phyloP scores from a whole-genome alignment of 331 rosid genomes.

The Malus hybrid region DNA sequence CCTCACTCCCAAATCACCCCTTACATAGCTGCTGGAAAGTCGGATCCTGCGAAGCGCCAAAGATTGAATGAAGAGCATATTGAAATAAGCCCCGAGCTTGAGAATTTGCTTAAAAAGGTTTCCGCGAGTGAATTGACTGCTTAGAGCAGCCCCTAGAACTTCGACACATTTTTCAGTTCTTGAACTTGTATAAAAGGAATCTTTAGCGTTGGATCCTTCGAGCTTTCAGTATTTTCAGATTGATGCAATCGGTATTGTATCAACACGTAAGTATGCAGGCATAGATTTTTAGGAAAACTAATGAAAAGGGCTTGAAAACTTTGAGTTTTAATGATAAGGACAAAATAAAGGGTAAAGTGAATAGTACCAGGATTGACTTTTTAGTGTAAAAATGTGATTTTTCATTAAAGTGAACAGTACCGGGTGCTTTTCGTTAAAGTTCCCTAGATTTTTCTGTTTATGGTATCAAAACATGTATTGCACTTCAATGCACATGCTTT shows the following conservation, averaged over 20 bases:
- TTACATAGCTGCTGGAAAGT: constrained; percentile 32
- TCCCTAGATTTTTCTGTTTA: too few species aligned
- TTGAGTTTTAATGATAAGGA: too few species aligned
- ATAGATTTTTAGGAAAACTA: too few species aligned
- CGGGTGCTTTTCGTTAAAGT: too few species aligned
- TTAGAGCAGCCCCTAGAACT: neutral
- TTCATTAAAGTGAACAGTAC: too few species aligned
- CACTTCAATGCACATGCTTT: neutral
- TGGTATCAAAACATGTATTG: neutral
- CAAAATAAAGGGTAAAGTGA: too few species aligned
- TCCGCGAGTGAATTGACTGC: constrained; percentile 9
- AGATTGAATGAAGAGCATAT: constrained; percentile 31
- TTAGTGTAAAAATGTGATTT: too few species aligned
- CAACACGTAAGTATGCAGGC: neutral
- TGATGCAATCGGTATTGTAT: neutral
- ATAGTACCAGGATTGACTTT: too few species aligned
- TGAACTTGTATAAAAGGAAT: neutral
- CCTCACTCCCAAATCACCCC: neutral
- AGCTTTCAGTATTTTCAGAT: neutral
- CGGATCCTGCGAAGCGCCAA: constrained; percentile 21
- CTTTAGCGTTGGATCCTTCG: neutral
- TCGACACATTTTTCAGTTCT: too few species aligned
- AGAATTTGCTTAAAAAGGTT: constrained; percentile 22
- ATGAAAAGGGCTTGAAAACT: too few species aligned
- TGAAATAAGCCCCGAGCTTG: constrained; percentile 22